These are phyloP conservation scores for Ramalina intermedia DNA, from an alignment of 495 filamentous ascomycete genomes.

Conservation along the genomic window DNA sequence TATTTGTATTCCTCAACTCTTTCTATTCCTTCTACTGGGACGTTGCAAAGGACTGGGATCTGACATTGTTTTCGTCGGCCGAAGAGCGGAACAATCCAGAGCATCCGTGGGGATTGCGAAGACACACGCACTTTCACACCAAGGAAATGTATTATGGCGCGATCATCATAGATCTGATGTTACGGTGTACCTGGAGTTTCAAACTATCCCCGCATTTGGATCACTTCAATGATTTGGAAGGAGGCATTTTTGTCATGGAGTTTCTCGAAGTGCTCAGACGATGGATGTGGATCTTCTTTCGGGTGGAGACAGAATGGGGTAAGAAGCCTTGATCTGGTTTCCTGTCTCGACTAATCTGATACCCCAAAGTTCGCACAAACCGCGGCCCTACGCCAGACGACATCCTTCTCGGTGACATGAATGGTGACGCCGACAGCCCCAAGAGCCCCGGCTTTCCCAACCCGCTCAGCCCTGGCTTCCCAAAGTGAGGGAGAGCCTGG, in stretches of 20 bases:
- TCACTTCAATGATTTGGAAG: conserved; percentile 71
- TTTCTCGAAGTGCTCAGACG: conserved; percentile 70
- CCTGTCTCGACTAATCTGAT: conserved; percentile 1
- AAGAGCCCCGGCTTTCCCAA: conserved; percentile 5
- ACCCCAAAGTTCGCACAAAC: conserved; percentile 35
- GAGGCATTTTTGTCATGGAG: conserved; percentile 75
- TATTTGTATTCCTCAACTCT: conserved; percentile 62
- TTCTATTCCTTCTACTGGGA: conserved; percentile 98
- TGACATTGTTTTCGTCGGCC: conserved; percentile 55
- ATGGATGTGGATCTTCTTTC: conserved; percentile 96
- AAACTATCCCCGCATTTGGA: conserved; percentile 70
- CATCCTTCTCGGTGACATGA: conserved; percentile 34
- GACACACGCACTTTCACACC: conserved; percentile 52
- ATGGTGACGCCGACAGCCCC: conserved; percentile 5
- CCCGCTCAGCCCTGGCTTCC: conserved; percentile 5
- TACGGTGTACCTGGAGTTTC: conserved; percentile 81
- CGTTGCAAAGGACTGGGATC: conserved; percentile 89
- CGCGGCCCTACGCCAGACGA: conserved; percentile 39
- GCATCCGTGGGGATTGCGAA: conserved; percentile 64
- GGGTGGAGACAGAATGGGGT: conserved; percentile 87
- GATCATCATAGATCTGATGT: conserved; percentile 59
- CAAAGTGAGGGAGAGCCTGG: not conserved
- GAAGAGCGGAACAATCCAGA: conserved; percentile 37
- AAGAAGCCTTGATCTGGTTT: conserved; percentile 13
- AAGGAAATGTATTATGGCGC: conserved; percentile 67